Evolutionary conservation across 805 yeast species (phyloP), one percentile per base, ranked within the genome.

Genomic region (Myxozyma melibiosi): DNA sequence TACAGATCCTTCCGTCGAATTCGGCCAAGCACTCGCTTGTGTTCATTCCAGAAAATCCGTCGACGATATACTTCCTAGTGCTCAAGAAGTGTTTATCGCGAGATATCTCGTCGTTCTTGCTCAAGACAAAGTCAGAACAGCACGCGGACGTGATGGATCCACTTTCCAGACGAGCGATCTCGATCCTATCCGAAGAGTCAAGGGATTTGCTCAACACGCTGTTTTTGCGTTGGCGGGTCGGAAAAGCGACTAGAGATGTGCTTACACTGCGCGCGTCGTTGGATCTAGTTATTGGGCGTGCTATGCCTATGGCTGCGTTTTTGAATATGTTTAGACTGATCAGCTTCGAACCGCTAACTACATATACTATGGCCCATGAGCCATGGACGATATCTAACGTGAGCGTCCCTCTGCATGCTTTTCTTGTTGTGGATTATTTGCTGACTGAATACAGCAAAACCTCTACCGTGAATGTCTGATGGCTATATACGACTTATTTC

Each of bases 171-270:
- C 20, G 46, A 27, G 39, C 53, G 13, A 31, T 49, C 22, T 39
- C 45, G 24, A 33, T 39, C 6, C 46, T 49, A 6, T 38, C 7
- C 34, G 43, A 30, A 4, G 53, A 38, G 14, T 40, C 53, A 4
- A 28, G 46, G 16, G 53, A 49, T 20, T 40, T 49, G n/a, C n/a
- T 49, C 13, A 49, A 49, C 20, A 49, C 53, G 8, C 37, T 40
- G 24, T 31, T 16, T 6, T 11, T 49, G 31, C 24, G 53, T 31
- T 49, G 53, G 53, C 38, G 53, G 14, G 35, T 49, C 16, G 42
- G 46, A 4, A 49, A 49, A 25, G 14, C 44, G 4, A 40, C 53
- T 13, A 22, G 46, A 22, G 53, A 49, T 33, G 46, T 40, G 35
- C 28, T 49, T 4, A 49, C 53, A 27, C 38, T 49, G 13, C 9